Base-by-base conservation (phyloP, 352 stramenopile species). In the Phytophthora kernoviae region DNA sequence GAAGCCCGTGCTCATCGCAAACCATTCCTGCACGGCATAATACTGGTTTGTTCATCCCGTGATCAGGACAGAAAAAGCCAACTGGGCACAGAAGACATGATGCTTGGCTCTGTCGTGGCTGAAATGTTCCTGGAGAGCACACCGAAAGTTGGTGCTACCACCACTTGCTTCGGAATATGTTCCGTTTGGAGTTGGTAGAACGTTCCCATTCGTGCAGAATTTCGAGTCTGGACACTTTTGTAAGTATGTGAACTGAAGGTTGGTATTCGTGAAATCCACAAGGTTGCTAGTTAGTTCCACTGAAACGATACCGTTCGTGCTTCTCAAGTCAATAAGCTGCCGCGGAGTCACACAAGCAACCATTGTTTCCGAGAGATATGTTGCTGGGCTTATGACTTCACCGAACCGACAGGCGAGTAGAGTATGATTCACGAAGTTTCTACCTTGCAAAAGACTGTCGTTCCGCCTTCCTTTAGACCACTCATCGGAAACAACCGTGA, bases 361-460 rank as follows among this genome's bases (percentile, higher is more conserved):
- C 12, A 97, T 22, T 22, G 75, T 88, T 24, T 78, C 49, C 1
- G 74, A 89, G 11, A 99, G 57, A 36, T 89, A 97, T 5, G 79
- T 93, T 6, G 90, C 95, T 54, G 63, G 69, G 4, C 82, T 81
- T 14, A 74, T 56, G 9, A 79, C 44, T 17, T 77, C 75, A 14
- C 83, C 94, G 73, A 99, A 98, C 1, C 74, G 79, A 59, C 96
- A 99, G 11, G 64, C 65, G 15, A 98, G 68, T 2, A 84, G 55
- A 7, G 88, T 94, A 17, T 88, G 78, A 58, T 98, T 98, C 20
- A 97, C 50, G 58, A 99, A 99, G 58, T 99, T 98, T 20, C 81
- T 79, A 12, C 97, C 97, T 43, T 85, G 84, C 5, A 98, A 75
- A 98, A 98, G 1, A 98, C 66, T 1, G 94, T 87, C 2, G 83